A percentile compares a stretch with the other conserved stretches of the same genome.
These are phyloP conservation scores for Trifolium dubium DNA, from an alignment of 306 rosid species.

Conservation along the genomic window DNA sequence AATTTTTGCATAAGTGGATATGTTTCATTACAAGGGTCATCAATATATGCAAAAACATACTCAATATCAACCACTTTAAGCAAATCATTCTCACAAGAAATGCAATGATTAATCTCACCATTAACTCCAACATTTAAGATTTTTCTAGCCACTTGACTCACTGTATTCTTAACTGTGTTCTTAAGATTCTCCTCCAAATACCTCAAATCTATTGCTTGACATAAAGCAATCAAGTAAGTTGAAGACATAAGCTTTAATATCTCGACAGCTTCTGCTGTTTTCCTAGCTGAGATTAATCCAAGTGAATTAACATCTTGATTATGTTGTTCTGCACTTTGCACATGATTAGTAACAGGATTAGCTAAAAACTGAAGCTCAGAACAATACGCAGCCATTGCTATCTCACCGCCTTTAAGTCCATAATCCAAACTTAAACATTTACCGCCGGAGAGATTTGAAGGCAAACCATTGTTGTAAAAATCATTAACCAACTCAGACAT, in stretches of 20 bases:
- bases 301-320: slow-evolving; percentile 57
- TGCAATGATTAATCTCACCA: slow-evolving; percentile 48
- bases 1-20: slow-evolving; percentile 52
- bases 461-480: slow-evolving; percentile 51
- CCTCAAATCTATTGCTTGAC: slow-evolving; percentile 63
- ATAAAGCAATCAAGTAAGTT: slow-evolving; percentile 48
- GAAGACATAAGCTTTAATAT: slow-evolving; percentile 54
- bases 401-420: slow-evolving; percentile 46
- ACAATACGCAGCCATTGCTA: slow-evolving; percentile 53
- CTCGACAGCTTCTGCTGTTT: slow-evolving; percentile 53
- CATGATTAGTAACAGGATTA: slow-evolving; percentile 53
- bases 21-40: slow-evolving; percentile 46
- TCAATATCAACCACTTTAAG: slow-evolving; percentile 49
- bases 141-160: slow-evolving; percentile 50
- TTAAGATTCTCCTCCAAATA: slow-evolving; percentile 53
- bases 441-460: slow-evolving; percentile 49
- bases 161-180: slow-evolving; percentile 40
- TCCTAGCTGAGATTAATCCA: slow-evolving; percentile 50
- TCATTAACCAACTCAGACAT: slow-evolving; percentile 54
- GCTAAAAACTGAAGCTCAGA: slow-evolving; percentile 52
- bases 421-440: slow-evolving; percentile 48
- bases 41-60: slow-evolving; percentile 49
- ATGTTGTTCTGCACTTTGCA: slow-evolving; percentile 50
- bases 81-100: slow-evolving; percentile 50
- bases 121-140: slow-evolving; percentile 39